Conservation (phyloP, 2,329 filamentous ascomycete genomes). For the Fusarium xylarioides region DNA sequence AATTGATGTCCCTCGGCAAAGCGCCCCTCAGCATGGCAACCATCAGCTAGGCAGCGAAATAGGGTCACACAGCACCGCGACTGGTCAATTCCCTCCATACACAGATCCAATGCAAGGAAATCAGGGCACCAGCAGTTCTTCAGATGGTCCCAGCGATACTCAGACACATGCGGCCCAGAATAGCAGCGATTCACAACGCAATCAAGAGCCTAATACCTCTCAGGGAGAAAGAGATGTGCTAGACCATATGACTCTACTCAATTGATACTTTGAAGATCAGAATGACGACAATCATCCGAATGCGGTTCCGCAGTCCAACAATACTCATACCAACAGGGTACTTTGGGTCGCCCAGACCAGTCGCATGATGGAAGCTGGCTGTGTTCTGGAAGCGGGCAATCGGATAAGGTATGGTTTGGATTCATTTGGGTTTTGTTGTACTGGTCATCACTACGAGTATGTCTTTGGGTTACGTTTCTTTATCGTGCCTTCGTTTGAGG, state of each 20-base stretch:
- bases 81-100: too few relatives aligned
- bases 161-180: background rate
- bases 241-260: background rate
- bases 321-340: background rate
- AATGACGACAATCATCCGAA: background rate
- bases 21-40: background rate
- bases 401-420: too few relatives aligned
- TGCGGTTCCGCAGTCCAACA: background rate
- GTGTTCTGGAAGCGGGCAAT: background rate
- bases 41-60: too few relatives aligned
- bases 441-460: background rate
- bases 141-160: too few relatives aligned
- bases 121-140: too few relatives aligned
- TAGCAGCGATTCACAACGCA: background rate
- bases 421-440: background rate
- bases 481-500: background rate
- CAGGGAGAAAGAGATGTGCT: background rate
- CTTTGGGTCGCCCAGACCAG: background rate
- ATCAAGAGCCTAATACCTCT: background rate
- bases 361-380: background rate
- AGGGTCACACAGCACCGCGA: too few relatives aligned
- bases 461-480: background rate
- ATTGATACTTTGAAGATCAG: background rate
- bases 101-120: too few relatives aligned
- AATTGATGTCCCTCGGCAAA: background rate